Conservation (phyloP, 257 asterid genomes). For the Striga asiatica region DNA sequence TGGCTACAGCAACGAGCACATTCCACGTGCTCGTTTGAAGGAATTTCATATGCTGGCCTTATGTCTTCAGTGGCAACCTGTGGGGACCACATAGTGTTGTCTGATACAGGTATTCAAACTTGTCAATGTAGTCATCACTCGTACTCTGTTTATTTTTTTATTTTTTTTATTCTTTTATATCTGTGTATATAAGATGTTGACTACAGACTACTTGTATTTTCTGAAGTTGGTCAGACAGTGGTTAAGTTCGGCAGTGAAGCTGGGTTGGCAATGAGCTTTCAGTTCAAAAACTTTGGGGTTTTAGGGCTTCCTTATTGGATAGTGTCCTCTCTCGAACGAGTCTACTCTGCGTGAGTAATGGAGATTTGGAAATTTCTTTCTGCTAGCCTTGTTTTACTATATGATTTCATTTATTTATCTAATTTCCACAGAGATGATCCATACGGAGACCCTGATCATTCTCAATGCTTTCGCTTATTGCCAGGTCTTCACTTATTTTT, state of each 20-base stretch:
- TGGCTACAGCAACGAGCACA: slow-evolving; percentile 44
- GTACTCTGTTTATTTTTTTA: slow-evolving; percentile 3
- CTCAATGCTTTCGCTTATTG: slow-evolving; percentile 40
- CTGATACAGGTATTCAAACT: slow-evolving; percentile 57
- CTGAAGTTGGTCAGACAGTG: slow-evolving; percentile 72
- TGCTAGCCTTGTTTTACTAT: slow-evolving; percentile 8
- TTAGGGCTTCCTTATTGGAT: slow-evolving; percentile 95
- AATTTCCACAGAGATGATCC: slow-evolving; percentile 33
- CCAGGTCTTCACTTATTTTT: slow-evolving; percentile 52
- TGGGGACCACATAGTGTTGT: slow-evolving; percentile 41
- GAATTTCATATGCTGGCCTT: slow-evolving; percentile 57
- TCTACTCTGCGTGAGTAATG: slow-evolving; percentile 47
- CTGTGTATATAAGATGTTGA: slow-evolving; percentile 15
- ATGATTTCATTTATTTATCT: slow-evolving; percentile 15
- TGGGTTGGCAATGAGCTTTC: slow-evolving; percentile 40
- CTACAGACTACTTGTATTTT: slow-evolving; percentile 19
- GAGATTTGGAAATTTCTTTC: slow-evolving; percentile 6
- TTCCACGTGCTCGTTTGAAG: slow-evolving; percentile 29
- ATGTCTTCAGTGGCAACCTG: slow-evolving; percentile 58
- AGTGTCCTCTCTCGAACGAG: slow-evolving; percentile 52
- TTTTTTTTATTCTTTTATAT: background rate
- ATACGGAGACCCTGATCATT: slow-evolving; percentile 44
- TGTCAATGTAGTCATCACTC: background rate
- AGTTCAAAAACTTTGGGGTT: slow-evolving; percentile 55
- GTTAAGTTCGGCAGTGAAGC: slow-evolving; percentile 43